These are phyloP conservation scores for Fusarium kyushuense DNA, from an alignment of 2,329 filamentous ascomycete genomes.

Conservation along the genomic window DNA sequence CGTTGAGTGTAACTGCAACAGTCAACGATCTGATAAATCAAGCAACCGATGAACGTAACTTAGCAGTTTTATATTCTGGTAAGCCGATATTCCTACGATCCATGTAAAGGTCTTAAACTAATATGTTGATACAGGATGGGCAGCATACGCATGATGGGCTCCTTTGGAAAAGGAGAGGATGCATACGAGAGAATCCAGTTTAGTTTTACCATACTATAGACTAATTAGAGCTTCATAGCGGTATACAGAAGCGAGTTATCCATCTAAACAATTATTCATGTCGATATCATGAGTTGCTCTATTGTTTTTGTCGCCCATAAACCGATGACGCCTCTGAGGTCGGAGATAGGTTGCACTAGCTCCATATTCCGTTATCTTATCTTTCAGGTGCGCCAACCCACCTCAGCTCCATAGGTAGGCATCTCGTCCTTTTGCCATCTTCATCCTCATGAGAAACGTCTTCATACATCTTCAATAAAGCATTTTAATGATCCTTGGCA, in stretches of 20 bases:
- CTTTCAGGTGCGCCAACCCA: slow-evolving; percentile 38
- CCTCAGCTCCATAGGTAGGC: slow-evolving; percentile 2
- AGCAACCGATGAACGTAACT: slow-evolving; percentile 90
- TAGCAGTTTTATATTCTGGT: slow-evolving; percentile 90
- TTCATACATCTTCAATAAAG: slow-evolving; percentile 2
- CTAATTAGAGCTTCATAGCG: not conserved
- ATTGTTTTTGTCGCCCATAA: slow-evolving; percentile 11
- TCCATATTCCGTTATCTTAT: slow-evolving; percentile 48
- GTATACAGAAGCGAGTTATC: not conserved
- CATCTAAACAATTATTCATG: not conserved
- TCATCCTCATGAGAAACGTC: slow-evolving; percentile 1
- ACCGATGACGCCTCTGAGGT: slow-evolving; percentile 21
- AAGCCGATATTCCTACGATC: slow-evolving; percentile 49
- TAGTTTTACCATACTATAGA: too few relatives aligned
- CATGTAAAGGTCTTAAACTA: slow-evolving; percentile 29
- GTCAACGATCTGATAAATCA: slow-evolving; percentile 98
- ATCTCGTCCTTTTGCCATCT: slow-evolving; percentile 13
- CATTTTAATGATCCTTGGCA: not conserved
- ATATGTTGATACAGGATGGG: slow-evolving; percentile 55
- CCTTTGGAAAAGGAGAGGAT: too few relatives aligned
- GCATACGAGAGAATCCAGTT: too few relatives aligned
- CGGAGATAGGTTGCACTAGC: slow-evolving; percentile 31
- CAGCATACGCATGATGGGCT: slow-evolving; percentile 58
- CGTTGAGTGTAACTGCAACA: slow-evolving; percentile 91
- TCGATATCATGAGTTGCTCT: not conserved